phyloP scores from a whole-genome alignment of 495 filamentous ascomycete species.

The Cetradonia linearis region DNA sequence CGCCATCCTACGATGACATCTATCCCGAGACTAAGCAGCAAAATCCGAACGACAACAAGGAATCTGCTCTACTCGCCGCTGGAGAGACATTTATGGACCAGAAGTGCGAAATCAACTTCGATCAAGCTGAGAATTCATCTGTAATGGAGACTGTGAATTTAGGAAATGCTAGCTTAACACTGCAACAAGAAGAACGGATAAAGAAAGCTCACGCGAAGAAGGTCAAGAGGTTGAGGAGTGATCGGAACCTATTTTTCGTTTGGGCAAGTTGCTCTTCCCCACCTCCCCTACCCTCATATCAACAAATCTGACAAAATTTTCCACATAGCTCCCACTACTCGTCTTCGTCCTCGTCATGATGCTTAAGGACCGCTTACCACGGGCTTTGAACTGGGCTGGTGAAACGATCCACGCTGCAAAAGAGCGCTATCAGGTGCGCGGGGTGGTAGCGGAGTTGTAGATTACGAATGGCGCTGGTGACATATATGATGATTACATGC shows the following conservation, averaged over 20 bases:
- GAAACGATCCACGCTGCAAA: conserved; percentile 8
- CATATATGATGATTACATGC: conserved; percentile 5
- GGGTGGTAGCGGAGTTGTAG: neutral
- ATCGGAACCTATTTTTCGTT: conserved; percentile 73
- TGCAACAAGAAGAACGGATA: conserved; percentile 64
- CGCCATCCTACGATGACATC: conserved; percentile 74
- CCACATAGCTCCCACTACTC: conserved; percentile 45
- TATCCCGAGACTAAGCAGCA: conserved; percentile 48
- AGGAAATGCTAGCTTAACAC: conserved; percentile 43
- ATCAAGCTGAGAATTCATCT: conserved; percentile 34
- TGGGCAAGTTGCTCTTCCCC: conserved; percentile 54
- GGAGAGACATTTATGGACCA: conserved; percentile 56
- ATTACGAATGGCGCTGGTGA: neutral
- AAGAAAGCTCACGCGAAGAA: conserved; percentile 60
- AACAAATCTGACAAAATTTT: neutral
- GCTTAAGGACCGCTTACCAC: conserved; percentile 29
- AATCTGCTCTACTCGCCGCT: conserved; percentile 48
- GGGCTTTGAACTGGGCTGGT: neutral
- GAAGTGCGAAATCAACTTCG: conserved; percentile 53
- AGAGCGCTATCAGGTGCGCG: conserved; percentile 5
- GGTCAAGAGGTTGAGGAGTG: conserved; percentile 62
- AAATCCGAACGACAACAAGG: conserved; percentile 48
- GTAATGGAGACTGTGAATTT: conserved; percentile 37
- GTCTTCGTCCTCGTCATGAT: conserved; percentile 54
- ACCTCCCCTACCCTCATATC: neutral